A percentile compares a stretch with the other conserved stretches of the same genome.
Conservation (phyloP, 208 protist species). For the Naegleria lovaniensis region DNA sequence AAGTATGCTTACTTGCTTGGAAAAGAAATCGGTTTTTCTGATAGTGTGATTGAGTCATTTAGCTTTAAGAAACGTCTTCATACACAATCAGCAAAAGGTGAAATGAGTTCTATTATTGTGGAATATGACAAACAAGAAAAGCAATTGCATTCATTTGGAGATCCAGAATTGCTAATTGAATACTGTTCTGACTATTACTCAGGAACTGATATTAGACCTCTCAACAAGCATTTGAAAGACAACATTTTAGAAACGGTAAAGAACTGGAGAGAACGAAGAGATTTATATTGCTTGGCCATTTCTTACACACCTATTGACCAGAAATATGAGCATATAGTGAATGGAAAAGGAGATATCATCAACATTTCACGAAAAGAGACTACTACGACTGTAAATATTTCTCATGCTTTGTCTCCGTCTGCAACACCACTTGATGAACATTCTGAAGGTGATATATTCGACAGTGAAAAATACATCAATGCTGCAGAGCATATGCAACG, state of each 20-base stretch:
- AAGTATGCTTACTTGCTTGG: slow-evolving; percentile 51
- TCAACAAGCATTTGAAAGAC: not conserved
- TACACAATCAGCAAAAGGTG: slow-evolving; percentile 23
- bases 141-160: not conserved
- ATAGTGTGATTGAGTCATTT: slow-evolving; percentile 36
- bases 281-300: slow-evolving; percentile 38
- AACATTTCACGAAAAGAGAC: not conserved
- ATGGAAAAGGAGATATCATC: not conserved
- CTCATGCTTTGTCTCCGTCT: not conserved
- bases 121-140: slow-evolving; percentile 33
- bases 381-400: not conserved
- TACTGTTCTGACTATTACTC: slow-evolving; percentile 26
- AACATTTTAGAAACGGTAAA: slow-evolving; percentile 32
- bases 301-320: slow-evolving; percentile 34
- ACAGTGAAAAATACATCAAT: not conserved
- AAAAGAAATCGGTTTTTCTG: slow-evolving; percentile 53
- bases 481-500: slow-evolving; percentile 14
- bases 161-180: slow-evolving; percentile 3
- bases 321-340: slow-evolving; percentile 14
- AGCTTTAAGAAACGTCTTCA: slow-evolving; percentile 43
- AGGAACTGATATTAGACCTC: slow-evolving; percentile 17
- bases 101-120: slow-evolving; percentile 26
- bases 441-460: not conserved
- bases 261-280: slow-evolving; percentile 32
- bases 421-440: not conserved